Conservation (phyloP, 306 rosid species). For the Dalbergia cochinchinensis region DNA sequence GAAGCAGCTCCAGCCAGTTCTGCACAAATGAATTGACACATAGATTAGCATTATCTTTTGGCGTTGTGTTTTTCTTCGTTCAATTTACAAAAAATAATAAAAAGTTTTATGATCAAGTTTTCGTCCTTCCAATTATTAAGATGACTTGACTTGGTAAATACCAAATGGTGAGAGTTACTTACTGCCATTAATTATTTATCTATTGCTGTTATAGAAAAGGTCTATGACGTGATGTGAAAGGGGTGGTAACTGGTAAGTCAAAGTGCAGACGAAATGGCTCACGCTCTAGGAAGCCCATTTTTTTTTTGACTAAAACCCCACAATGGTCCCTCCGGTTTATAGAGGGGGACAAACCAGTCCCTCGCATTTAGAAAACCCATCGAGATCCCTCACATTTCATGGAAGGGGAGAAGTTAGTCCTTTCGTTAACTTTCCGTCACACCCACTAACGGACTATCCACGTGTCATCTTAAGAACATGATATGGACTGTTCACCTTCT, state of each 20-base stretch:
- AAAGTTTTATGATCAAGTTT: constrained; percentile 31
- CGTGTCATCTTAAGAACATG: too few species aligned
- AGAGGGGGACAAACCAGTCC: too few species aligned
- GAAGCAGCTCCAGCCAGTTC: constrained; percentile 91
- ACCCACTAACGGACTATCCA: too few species aligned
- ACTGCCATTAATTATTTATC: constrained; percentile 8
- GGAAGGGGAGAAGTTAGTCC: too few species aligned
- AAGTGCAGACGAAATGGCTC: background rate
- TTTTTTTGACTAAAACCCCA: too few species aligned
- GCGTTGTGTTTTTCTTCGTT: background rate
- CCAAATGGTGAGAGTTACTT: constrained; percentile 26
- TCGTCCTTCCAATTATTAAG: constrained; percentile 3
- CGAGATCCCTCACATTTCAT: too few species aligned
- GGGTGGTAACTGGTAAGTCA: background rate
- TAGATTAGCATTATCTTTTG: background rate
- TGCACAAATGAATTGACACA: constrained; percentile 44
- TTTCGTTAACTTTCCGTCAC: too few species aligned
- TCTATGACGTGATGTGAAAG: background rate
- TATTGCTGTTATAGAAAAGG: too few species aligned
- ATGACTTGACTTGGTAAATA: background rate
- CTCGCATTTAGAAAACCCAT: too few species aligned
- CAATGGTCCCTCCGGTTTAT: too few species aligned
- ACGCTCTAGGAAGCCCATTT: constrained; percentile 12
- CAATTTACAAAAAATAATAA: background rate
- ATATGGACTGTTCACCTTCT: too few species aligned